Evolutionary conservation across 2,329 filamentous ascomycete genomes (phyloP).

Genomic region (Rhytidhysteron rufulum): DNA sequence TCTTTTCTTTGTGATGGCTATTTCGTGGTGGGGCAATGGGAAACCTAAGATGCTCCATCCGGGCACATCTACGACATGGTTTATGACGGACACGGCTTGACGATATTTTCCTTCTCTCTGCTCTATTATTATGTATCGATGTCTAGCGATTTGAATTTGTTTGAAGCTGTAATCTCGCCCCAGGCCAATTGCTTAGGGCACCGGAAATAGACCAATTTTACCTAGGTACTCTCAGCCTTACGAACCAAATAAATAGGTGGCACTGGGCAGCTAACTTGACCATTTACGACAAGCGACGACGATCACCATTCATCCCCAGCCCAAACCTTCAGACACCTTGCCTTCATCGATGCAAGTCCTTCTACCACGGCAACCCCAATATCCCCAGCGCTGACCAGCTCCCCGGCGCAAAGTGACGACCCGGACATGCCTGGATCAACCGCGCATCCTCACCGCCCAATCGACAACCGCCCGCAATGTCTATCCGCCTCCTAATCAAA

Average conservation of each 20-base stretch:
- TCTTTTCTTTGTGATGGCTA: not conserved
- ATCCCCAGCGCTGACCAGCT: not conserved
- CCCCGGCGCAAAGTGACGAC: not conserved
- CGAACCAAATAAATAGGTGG: not conserved
- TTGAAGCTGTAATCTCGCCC: no score
- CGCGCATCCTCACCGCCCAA: slow-evolving; percentile 6
- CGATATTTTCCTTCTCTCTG: not conserved
- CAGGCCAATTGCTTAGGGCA: no score
- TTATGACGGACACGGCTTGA: not conserved
- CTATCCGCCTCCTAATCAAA: slow-evolving; percentile 75
- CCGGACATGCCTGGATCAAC: slow-evolving; percentile 21
- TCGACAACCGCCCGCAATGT: slow-evolving; percentile 24
- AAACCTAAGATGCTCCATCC: no score
- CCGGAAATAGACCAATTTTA: no score
- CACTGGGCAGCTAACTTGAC: not conserved
- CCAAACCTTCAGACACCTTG: no score
- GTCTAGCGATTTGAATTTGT: slow-evolving; percentile 1
- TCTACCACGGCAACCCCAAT: not conserved
- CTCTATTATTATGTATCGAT: not conserved
- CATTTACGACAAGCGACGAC: no score
- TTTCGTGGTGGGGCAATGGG: no score
- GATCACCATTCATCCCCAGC: no score
- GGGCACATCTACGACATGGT: no score
- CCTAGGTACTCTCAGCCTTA: no score
- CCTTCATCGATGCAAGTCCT: not conserved